Conservation (phyloP, 1,139 yeast genomes). For the Pichia sp. region DNA sequence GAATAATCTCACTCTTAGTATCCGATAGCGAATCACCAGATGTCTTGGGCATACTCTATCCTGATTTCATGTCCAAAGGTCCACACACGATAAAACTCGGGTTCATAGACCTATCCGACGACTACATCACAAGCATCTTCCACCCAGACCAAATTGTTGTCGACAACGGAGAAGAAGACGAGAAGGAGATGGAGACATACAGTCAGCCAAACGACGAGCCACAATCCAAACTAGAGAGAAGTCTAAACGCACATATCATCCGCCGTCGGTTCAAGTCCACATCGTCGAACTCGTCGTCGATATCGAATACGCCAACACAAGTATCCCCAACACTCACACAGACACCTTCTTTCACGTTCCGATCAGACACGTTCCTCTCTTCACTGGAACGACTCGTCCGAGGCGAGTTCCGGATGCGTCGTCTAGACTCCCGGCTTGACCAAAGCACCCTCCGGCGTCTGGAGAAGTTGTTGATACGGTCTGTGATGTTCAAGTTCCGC, state of each 20-base stretch:
- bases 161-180: too few relatives aligned
- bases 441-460: neutral
- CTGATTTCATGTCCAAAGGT: neutral
- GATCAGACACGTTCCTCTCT: conserved; percentile 1
- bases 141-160: neutral
- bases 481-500: conserved; percentile 6
- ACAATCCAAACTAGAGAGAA: conserved; percentile 5
- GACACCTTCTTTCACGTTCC: neutral
- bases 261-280: neutral
- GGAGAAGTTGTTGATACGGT: conserved; percentile 2
- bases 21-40: neutral
- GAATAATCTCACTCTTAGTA: neutral
- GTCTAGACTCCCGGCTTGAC: neutral
- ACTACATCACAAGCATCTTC: neutral
- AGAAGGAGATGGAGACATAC: too few relatives aligned
- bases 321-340: neutral
- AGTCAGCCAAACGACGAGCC: neutral
- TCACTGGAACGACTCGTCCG: conserved; percentile 1
- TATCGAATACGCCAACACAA: neutral
- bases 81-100: neutral
- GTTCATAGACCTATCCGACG: neutral
- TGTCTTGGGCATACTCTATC: conserved; percentile 2
- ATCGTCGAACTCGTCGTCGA: neutral
- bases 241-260: conserved; percentile 5
- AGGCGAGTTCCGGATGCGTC: conserved; percentile 11